phyloP scores from a whole-genome alignment of 208 protist species.

The Entamoeba invadens region DNA sequence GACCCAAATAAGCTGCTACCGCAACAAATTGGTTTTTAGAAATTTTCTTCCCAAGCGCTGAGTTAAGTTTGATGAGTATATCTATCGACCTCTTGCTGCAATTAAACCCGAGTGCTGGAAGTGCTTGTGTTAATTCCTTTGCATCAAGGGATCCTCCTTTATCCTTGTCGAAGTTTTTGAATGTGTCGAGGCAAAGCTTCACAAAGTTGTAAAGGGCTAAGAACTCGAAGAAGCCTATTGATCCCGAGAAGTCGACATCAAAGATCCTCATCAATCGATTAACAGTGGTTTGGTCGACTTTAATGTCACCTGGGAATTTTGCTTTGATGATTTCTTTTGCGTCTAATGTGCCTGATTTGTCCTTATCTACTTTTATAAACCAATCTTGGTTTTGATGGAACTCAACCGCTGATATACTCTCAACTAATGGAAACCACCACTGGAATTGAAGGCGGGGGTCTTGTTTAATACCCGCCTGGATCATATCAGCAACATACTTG shows the following conservation, averaged over 20 bases:
- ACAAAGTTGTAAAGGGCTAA: background rate
- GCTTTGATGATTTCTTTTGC: background rate
- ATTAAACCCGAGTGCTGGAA: background rate
- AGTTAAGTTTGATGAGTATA: background rate
- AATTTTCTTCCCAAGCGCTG: background rate
- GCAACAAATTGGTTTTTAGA: background rate
- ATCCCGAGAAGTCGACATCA: background rate
- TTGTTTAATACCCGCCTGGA: background rate
- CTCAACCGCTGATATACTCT: background rate
- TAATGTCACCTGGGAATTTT: background rate
- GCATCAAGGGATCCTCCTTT: background rate
- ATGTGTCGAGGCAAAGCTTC: background rate
- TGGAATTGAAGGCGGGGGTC: background rate
- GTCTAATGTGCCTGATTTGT: background rate
- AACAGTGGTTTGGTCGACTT: background rate
- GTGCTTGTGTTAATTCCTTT: background rate
- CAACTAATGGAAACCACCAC: background rate
- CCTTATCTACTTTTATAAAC: background rate
- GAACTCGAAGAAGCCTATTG: background rate
- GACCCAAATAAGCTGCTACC: background rate
- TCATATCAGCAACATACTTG: background rate
- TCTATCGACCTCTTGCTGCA: background rate
- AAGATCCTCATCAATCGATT: background rate
- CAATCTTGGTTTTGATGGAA: background rate
- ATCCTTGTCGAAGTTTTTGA: background rate